Evolutionary conservation across 1,284 basidiomycete genomes (phyloP), one percentile per base, ranked within the genome.

Genomic region (Trichosporon asahii): DNA sequence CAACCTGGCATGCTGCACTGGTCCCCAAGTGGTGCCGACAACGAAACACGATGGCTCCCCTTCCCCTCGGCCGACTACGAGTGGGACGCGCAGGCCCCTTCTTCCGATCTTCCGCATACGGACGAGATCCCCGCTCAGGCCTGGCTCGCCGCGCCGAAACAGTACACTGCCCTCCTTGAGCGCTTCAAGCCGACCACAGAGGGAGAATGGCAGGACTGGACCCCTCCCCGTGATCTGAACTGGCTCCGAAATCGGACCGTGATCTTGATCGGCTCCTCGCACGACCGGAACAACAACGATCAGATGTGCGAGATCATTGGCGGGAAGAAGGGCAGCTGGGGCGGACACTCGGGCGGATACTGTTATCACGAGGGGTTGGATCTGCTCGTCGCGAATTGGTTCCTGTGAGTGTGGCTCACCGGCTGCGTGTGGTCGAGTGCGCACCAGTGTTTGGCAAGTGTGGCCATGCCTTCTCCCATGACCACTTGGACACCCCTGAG

Each of bases 1-100:
- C 65, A 68, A 37, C 73, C 72, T 0, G 76, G 76, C 7, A 76
- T 76, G 76, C 35, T 76, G 8, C 69, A 74, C 69, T 76, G 73
- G 68, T 68, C 66, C 3, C 44, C 37, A 1, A 14, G 15, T 1
- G 71, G 68, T 1, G n/a, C 25, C 14, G 65, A 68, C 6, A 69
- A 71, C 49, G 73, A 75, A 27, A 76, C 76, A 27, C 71, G 74
- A 21, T 76, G 74, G 72, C 46, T 75, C 15, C 74, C 76, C 14
- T 76, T 75, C 27, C 71, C 71, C 21, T 31, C 46, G 0, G 25
- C 49, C 2, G 27, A 60, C 2, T 12, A 53, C 2, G 3, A 9
- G 18, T 66, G 66, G 67, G 67, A 67, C 23, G 64, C 18, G 5
- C 31, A 37, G 67, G 37, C 67, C 27, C 33, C 27, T 46, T 60